Evolutionary conservation across 2,329 filamentous ascomycete species (phyloP), one percentile per base, ranked within the genome.

Genomic region (Aureobasidium sp.): DNA sequence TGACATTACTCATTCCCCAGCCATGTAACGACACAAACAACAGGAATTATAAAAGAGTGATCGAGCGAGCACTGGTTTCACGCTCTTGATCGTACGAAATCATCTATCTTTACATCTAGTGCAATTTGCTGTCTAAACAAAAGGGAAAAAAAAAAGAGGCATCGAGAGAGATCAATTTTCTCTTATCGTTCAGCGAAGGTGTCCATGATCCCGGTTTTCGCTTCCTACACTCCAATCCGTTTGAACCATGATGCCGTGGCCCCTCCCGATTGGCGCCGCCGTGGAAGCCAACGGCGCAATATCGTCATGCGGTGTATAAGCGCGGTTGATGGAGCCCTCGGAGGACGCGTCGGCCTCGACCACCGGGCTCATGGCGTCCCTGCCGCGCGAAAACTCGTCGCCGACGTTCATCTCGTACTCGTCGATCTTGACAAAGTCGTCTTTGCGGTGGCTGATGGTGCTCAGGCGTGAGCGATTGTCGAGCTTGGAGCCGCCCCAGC

Each of bases 351-450:
- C 31, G 5, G 7, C 34, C 42, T 48, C 56, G 3, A 6, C 53
- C 37, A 27, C n/a, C 15, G 12, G 22, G 2, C n/a, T 57, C 14
- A n/a, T 25, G 12, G 22, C 53, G 1, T 45, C 42, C 8, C 31
- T 47, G 11, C 31, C 31, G 31, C n/a, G n/a, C 9, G 12, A n/a
- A 2, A 25, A 22, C 4, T 12, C 31, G 9, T 8, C 17, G 5
- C 36, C 22, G 6, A 58, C 12, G 31, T 59, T 29, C 56, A 59
- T 59, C 20, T 59, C 56, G 20, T 48, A 59, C 44, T 59, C 56
- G 20, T 59, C 56, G 20, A 59, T 59, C 22, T 59, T 20, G 2
- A 59, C 44, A 59, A 59, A 59, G 15, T 47, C 55, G 14, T 44
- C 39, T 47, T 58, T 58, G 41, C 55, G 55, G n/a, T 31, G 17